These are phyloP conservation scores for Hyparrhenia diplandra DNA, from an alignment of 176 grass and related monocot species.

Conservation along the genomic window DNA sequence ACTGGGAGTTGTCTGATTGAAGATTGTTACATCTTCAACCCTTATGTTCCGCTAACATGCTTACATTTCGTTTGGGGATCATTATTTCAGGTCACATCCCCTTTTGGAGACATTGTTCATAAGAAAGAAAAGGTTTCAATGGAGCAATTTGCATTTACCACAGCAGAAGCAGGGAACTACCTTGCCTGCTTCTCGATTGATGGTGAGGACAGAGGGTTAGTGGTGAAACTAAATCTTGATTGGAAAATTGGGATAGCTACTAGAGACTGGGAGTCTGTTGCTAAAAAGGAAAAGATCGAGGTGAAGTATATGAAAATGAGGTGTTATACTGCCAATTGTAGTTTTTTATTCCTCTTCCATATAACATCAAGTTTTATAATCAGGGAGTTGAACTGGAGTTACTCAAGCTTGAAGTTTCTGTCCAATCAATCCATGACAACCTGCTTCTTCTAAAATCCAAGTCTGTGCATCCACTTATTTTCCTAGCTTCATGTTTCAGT, in stretches of 20 bases:
- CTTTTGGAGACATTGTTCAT: constrained; percentile 56
- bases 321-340: neutral
- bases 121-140: constrained; percentile 46
- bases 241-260: constrained; percentile 76
- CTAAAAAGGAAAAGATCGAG: constrained; percentile 72
- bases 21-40: neutral
- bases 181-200: constrained; percentile 65
- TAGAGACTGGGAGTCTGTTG: constrained; percentile 70
- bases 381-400: constrained; percentile 83
- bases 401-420: constrained; percentile 61
- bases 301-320: constrained; percentile 27
- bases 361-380: constrained; percentile 8
- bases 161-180: constrained; percentile 71
- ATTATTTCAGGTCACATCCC: constrained; percentile 59
- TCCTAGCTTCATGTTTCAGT: neutral
- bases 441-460: constrained; percentile 55
- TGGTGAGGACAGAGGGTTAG: constrained; percentile 36
- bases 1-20: neutral
- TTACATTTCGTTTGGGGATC: neutral
- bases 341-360: neutral
- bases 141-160: constrained; percentile 77
- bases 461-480: constrained; percentile 27
- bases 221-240: constrained; percentile 66
- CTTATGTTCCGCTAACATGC: neutral
- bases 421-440: constrained; percentile 56